Conservation (phyloP, 495 filamentous ascomycete species). For the Poronia punctata region DNA sequence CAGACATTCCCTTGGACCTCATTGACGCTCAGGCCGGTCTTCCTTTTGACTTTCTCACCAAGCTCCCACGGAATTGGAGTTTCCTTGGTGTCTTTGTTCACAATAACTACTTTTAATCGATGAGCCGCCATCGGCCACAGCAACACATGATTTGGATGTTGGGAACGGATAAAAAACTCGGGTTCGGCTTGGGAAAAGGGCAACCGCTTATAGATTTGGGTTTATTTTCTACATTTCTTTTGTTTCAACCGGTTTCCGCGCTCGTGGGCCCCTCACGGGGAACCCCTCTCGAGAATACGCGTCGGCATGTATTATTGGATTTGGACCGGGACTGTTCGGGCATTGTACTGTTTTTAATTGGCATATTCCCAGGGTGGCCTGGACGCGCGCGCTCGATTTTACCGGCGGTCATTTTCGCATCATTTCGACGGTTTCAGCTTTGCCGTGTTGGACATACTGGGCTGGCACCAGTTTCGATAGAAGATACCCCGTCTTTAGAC, state of each 20-base stretch:
- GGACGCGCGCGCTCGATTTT: slow-evolving; percentile 12
- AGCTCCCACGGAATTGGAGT: too few species aligned
- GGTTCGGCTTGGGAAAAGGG: slow-evolving; percentile 32
- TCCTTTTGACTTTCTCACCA: too few species aligned
- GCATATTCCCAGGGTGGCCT: slow-evolving; percentile 18
- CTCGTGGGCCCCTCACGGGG: slow-evolving; percentile 22
- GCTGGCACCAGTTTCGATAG: slow-evolving; percentile 42
- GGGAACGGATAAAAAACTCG: slow-evolving; percentile 26
- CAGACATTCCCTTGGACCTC: too few species aligned
- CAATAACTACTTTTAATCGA: slow-evolving; percentile 16
- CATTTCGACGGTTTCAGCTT: slow-evolving; percentile 25
- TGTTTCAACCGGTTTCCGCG: slow-evolving; percentile 19
- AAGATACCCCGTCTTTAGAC: slow-evolving; percentile 44
- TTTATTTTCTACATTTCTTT: slow-evolving; percentile 21
- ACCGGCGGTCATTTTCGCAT: slow-evolving; percentile 16
- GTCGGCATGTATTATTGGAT: slow-evolving; percentile 23
- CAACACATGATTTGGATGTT: slow-evolving; percentile 16
- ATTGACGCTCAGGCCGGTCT: too few species aligned
- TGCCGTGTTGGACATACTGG: slow-evolving; percentile 31
- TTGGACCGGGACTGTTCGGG: slow-evolving; percentile 17
- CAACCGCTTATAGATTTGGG: slow-evolving; percentile 37
- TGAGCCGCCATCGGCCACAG: slow-evolving; percentile 22
- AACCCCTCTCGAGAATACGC: slow-evolving; percentile 8
- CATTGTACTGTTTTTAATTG: slow-evolving; percentile 28
- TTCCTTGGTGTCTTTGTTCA: too few species aligned